Conservation (phyloP, 352 stramenopile genomes). For the Globisporangium yorkense region DNA sequence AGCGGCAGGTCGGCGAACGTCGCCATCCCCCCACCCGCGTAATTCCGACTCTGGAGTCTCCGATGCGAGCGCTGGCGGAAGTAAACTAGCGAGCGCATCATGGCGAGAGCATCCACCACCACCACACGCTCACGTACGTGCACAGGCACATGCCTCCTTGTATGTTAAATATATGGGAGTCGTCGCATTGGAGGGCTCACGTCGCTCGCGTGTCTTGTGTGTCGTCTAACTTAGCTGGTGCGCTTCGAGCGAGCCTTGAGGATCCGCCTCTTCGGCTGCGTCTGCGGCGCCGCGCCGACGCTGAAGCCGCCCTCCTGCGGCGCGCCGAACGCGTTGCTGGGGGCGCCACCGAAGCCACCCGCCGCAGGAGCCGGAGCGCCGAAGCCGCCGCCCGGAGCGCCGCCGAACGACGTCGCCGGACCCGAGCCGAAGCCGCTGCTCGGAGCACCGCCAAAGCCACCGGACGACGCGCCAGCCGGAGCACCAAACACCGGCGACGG, state of each 20-base stretch:
- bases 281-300: slow-evolving; percentile 51
- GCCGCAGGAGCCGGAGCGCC: slow-evolving; percentile 14
- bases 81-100: too few species aligned
- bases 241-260: slow-evolving; percentile 35
- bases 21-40: background rate
- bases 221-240: slow-evolving; percentile 3
- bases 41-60: too few species aligned
- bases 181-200: background rate
- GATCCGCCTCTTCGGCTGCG: slow-evolving; percentile 54
- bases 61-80: too few species aligned
- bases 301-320: slow-evolving; percentile 50
- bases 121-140: too few species aligned
- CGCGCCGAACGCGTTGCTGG: slow-evolving; percentile 21
- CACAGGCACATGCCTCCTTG: too few species aligned
- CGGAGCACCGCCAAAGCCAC: slow-evolving; percentile 12
- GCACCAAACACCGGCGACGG: slow-evolving; percentile 10
- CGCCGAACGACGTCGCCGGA: slow-evolving; percentile 17
- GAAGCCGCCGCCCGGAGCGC: background rate
- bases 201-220: background rate
- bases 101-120: too few species aligned
- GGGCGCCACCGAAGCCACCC: slow-evolving; percentile 6
- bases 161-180: background rate
- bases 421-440: slow-evolving; percentile 16
- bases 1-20: slow-evolving; percentile 63
- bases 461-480: slow-evolving; percentile 14